Evolutionary conservation across 768 basidiomycete genomes (phyloP).

Genomic region (Mycena haematopus): DNA sequence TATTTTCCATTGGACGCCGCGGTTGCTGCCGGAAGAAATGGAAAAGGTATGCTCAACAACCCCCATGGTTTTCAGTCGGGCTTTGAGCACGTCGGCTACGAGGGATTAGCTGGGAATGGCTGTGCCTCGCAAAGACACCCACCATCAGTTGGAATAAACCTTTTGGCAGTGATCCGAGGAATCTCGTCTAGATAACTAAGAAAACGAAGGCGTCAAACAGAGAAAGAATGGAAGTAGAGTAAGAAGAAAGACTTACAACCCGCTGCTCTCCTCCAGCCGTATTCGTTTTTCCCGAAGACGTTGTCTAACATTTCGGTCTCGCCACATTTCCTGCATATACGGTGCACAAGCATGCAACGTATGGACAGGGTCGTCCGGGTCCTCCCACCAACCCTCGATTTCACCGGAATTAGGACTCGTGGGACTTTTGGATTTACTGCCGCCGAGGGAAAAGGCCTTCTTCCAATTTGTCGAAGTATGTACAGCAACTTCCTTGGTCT

Average conservation of each 20-base stretch:
- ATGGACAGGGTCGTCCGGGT: conserved; percentile 84
- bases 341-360: conserved; percentile 65
- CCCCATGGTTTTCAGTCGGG: conserved; percentile 82
- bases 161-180: conserved; percentile 77
- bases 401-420: conserved; percentile 75
- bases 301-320: conserved; percentile 68
- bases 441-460: conserved; percentile 65
- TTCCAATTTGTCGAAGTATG: conserved; percentile 74
- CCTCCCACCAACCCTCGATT: conserved; percentile 85
- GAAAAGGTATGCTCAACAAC: conserved; percentile 81
- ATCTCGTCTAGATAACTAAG: conserved; percentile 83
- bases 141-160: conserved; percentile 83
- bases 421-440: conserved; percentile 63
- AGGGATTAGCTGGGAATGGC: conserved; percentile 26
- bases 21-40: conserved; percentile 61
- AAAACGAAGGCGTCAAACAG: conserved; percentile 20
- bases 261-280: conserved; percentile 82
- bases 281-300: conserved; percentile 69
- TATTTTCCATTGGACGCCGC: conserved; percentile 77
- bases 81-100: conserved; percentile 78
- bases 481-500: conserved; percentile 57
- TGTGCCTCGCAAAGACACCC: conserved; percentile 32
- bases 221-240: conserved; percentile 22
- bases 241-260: conserved; percentile 65
- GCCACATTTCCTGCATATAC: conserved; percentile 79